Evolutionary conservation across 148 eudicot genomes (phyloP).

Genomic region (Fallopia convolvulus): DNA sequence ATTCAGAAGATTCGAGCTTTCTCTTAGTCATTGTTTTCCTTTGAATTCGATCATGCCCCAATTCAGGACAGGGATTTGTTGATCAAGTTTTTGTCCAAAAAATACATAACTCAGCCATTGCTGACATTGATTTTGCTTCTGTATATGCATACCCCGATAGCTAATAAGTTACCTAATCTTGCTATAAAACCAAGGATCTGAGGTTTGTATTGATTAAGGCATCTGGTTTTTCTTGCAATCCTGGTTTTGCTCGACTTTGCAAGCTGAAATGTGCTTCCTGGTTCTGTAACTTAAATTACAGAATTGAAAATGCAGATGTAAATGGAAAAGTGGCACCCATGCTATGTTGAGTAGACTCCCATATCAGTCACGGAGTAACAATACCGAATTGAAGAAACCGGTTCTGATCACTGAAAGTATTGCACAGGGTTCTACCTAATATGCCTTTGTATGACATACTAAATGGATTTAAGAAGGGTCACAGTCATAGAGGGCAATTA

Average conservation of each 20-base stretch:
- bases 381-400: constrained; percentile 45
- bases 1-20: too few species aligned
- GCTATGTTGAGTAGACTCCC: constrained; percentile 34
- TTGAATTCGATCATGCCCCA: too few species aligned
- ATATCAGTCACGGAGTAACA: constrained; percentile 34
- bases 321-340: constrained; percentile 29
- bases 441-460: too few species aligned
- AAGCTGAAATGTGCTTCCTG: background rate
- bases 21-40: too few species aligned
- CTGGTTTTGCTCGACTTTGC: background rate
- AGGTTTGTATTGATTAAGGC: background rate
- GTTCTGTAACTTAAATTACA: background rate
- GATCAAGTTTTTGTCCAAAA: too few species aligned
- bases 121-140: constrained; percentile 50
- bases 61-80: too few species aligned
- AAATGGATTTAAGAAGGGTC: too few species aligned
- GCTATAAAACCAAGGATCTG: background rate
- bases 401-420: constrained; percentile 54
- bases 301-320: background rate
- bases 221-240: background rate
- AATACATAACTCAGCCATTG: constrained; percentile 36
- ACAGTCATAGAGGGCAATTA: too few species aligned
- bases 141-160: constrained; percentile 49
- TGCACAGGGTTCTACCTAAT: too few species aligned
- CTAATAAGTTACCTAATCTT: constrained; percentile 26